Conservation (phyloP, 1,284 basidiomycete genomes). For the Pholiota adiposa region DNA sequence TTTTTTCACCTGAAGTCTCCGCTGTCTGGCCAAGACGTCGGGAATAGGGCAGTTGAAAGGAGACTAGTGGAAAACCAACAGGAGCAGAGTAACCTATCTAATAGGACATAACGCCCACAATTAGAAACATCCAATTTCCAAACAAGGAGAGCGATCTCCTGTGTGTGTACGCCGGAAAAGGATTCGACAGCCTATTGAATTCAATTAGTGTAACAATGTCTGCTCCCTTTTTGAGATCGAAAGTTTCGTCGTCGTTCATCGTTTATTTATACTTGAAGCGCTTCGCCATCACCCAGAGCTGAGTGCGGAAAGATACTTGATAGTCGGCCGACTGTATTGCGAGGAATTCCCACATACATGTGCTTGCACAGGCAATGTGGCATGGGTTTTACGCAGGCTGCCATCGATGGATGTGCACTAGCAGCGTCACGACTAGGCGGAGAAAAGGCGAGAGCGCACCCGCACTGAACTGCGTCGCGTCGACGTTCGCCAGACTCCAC, state of each 20-base stretch:
- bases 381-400: conserved; percentile 8
- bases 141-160: neutral
- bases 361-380: conserved; percentile 2
- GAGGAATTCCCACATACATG: conserved; percentile 7
- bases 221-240: neutral
- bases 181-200: neutral
- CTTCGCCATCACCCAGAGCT: neutral
- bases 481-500: neutral
- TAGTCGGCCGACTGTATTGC: neutral
- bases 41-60: neutral
- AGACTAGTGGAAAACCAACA: neutral
- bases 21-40: neutral
- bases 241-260: neutral
- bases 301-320: too few relatives aligned
- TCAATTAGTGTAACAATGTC: neutral
- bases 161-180: too few relatives aligned
- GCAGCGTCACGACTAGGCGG: neutral
- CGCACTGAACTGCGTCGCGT: too few relatives aligned
- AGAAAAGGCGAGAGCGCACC: neutral
- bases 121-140: neutral
- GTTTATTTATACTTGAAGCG: neutral
- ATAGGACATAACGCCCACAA: neutral
- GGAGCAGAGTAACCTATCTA: conserved; percentile 1
- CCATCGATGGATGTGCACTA: neutral
- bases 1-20: neutral